Evolutionary conservation across 2,329 filamentous ascomycete genomes (phyloP), one percentile per base, ranked within the genome.

Genomic region (Penicillium hordei): DNA sequence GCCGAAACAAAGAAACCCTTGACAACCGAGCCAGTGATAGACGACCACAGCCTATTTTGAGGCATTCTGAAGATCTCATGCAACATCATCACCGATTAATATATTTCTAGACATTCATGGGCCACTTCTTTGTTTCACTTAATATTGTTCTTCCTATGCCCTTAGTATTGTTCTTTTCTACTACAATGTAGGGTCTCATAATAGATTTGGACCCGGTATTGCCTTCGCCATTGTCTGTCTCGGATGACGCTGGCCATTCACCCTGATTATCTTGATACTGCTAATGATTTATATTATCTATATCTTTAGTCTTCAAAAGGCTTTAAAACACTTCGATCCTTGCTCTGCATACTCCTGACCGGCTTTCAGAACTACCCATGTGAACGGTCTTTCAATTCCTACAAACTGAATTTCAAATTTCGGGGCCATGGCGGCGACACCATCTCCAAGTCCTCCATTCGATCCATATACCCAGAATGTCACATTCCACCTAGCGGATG

Each of bases 401-500:
- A 57, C 33, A 19, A 23, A 55, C n/a, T 17, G 36, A 45, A 38
- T 36, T 46, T n/a, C 25, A 8, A 15, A 45, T 21, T 33, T 45
- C 17, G 17, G 15, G 39, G 53, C 15, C 3, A 62, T 66, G 61
- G 48, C 55, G 7, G 17, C 17, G 8, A 48, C 33, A 29, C n/a
- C 34, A 56, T 25, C n/a, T 52, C 46, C 19, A 44, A 59, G n/a
- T 51, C 60, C 59, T n/a, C 43, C 58, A 48, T 83, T 83, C 70
- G 76, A 86, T 64, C 79, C 81, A 1, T 83, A 77, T 68, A 72
- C 65, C 39, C 84, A 88, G 68, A 71, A 68, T 40, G 67, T 88
- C 67, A 80, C 72, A 39, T 69, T 88, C 51, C 68, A 73, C 38
- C 60, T 69, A 27, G 66, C 73, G 4, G 76, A 85, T 68, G 80